phyloP scores from a whole-genome alignment of 2,329 filamentous ascomycete genomes.

The Fusarium tricinctum region DNA sequence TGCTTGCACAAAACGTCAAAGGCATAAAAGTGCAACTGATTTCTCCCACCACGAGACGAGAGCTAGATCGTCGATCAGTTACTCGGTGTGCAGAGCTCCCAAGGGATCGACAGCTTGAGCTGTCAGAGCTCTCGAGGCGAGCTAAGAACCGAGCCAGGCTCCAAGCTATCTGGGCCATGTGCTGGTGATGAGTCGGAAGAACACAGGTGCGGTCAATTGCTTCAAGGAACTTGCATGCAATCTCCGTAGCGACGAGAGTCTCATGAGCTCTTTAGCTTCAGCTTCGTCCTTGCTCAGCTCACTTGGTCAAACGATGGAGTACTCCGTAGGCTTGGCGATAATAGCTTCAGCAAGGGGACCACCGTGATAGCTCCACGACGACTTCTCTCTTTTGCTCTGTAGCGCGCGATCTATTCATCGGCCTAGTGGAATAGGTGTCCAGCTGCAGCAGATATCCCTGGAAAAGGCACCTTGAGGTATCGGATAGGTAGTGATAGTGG shows the following conservation, averaged over 20 bases:
- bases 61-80: slow-evolving; percentile 41
- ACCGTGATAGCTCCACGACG: slow-evolving; percentile 31
- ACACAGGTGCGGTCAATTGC: slow-evolving; percentile 37
- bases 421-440: slow-evolving; percentile 25
- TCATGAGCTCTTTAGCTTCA: slow-evolving; percentile 35
- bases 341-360: slow-evolving; percentile 34
- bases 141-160: slow-evolving; percentile 38
- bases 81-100: slow-evolving; percentile 30
- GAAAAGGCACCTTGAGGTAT: slow-evolving; percentile 20
- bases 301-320: slow-evolving; percentile 37
- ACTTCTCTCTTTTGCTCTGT: slow-evolving; percentile 7
- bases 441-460: slow-evolving; percentile 39
- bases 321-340: slow-evolving; percentile 7
- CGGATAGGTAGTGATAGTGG: slow-evolving; percentile 29
- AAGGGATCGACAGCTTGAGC: slow-evolving; percentile 29
- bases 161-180: slow-evolving; percentile 28
- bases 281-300: slow-evolving; percentile 34
- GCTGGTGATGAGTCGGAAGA: slow-evolving; percentile 32
- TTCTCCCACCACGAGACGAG: slow-evolving; percentile 23
- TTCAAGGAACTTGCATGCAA: slow-evolving; percentile 32
- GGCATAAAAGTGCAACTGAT: slow-evolving; percentile 33
- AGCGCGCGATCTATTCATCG: slow-evolving; percentile 31
- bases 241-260: slow-evolving; percentile 38
- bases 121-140: slow-evolving; percentile 31
- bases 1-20: slow-evolving; percentile 16